Evolutionary conservation across 495 filamentous ascomycete species (phyloP).

Genomic region (Xylaria grammica): DNA sequence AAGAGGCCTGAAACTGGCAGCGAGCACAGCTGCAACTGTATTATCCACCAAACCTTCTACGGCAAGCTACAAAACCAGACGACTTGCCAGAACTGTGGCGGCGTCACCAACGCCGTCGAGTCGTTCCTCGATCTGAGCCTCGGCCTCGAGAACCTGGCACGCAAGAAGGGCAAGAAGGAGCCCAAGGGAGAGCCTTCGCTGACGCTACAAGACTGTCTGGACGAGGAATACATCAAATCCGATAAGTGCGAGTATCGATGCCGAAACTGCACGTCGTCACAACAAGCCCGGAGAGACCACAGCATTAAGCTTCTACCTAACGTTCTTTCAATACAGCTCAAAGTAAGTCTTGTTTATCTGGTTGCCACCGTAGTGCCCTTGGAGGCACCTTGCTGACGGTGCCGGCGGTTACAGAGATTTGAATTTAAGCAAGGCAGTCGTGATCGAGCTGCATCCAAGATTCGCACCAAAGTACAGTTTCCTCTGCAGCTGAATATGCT

Average conservation of each 20-base stretch:
- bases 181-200: constrained; percentile 49
- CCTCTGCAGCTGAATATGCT: constrained; percentile 87
- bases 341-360: constrained; percentile 56
- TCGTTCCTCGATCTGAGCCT: constrained; percentile 87
- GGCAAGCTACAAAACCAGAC: constrained; percentile 85
- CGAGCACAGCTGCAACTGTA: constrained; percentile 74
- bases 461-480: constrained; percentile 80
- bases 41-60: constrained; percentile 88
- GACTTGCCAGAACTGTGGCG: constrained; percentile 82
- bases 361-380: neutral
- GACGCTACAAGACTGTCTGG: constrained; percentile 75
- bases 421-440: constrained; percentile 67
- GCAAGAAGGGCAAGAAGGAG: constrained; percentile 55
- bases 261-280: constrained; percentile 69
- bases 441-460: constrained; percentile 72
- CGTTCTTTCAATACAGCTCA: constrained; percentile 89
- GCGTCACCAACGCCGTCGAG: constrained; percentile 77
- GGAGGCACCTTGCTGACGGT: neutral
- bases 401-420: constrained; percentile 64
- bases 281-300: constrained; percentile 79
- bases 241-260: constrained; percentile 82
- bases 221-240: constrained; percentile 78
- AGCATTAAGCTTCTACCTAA: constrained; percentile 80
- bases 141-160: constrained; percentile 68
- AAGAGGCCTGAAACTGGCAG: constrained; percentile 59